Conservation (phyloP, 495 filamentous ascomycete species). For the Terfezia boudieri region DNA sequence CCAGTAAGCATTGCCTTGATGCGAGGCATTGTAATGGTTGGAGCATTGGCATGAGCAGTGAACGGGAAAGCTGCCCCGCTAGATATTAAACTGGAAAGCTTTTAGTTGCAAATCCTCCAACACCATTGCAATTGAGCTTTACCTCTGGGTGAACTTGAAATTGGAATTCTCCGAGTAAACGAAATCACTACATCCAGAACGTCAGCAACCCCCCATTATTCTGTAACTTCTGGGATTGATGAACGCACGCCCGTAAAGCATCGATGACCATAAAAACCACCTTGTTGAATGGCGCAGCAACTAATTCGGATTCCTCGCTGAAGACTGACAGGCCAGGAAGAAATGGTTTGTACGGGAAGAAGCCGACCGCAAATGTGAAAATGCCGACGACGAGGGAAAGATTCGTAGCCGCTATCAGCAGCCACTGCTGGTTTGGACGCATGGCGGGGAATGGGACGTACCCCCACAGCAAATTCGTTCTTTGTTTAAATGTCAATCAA, state of each 20-base stretch:
- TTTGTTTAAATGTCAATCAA: too few species aligned
- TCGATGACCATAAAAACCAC: slow-evolving; percentile 96
- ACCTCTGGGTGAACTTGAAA: slow-evolving; percentile 85
- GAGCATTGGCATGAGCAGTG: slow-evolving; percentile 85
- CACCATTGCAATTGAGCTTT: slow-evolving; percentile 4
- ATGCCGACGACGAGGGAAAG: slow-evolving; percentile 55
- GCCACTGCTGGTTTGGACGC: slow-evolving; percentile 14
- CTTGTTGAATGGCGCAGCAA: slow-evolving; percentile 54
- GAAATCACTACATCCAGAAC: slow-evolving; percentile 50
- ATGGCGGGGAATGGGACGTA: slow-evolving; percentile 4
- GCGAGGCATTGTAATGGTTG: slow-evolving; percentile 95
- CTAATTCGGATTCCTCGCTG: slow-evolving; percentile 26
- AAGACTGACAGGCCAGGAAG: slow-evolving; percentile 58
- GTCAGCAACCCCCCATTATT: neutral
- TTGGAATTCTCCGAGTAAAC: slow-evolving; percentile 62
- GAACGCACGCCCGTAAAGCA: slow-evolving; percentile 59
- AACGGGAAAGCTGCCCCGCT: slow-evolving; percentile 70
- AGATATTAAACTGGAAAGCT: slow-evolving; percentile 47
- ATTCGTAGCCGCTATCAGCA: slow-evolving; percentile 41
- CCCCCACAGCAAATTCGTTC: too few species aligned
- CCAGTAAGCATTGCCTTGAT: slow-evolving; percentile 95
- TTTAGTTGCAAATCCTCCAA: slow-evolving; percentile 5
- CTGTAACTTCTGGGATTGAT: neutral
- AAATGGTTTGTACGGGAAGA: slow-evolving; percentile 94
- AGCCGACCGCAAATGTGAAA: slow-evolving; percentile 66